These are phyloP conservation scores for Boletus speciosus DNA, from an alignment of 768 basidiomycete genomes.

Conservation along the genomic window DNA sequence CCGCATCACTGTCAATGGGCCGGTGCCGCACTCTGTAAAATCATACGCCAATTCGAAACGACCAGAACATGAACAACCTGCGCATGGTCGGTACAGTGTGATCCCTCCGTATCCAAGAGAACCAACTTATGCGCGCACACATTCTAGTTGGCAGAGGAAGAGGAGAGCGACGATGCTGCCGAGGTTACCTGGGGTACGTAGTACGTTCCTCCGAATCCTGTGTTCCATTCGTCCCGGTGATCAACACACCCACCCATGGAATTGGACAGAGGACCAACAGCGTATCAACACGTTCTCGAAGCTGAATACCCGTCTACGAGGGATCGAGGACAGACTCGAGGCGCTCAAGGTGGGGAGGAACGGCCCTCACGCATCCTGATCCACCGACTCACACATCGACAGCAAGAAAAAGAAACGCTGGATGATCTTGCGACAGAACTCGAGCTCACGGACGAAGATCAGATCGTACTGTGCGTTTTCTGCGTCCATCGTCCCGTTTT, in stretches of 20 bases:
- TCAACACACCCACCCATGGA: too few species aligned
- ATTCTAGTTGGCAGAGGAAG: conserved; percentile 65
- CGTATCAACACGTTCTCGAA: conserved; percentile 91
- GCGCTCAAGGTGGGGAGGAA: conserved; percentile 58
- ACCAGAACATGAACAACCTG: conserved; percentile 39
- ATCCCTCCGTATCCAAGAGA: background rate
- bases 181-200: conserved; percentile 82
- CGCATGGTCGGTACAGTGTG: conserved; percentile 47
- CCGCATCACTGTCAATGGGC: too few species aligned
- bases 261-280: conserved; percentile 70
- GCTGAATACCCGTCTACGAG: conserved; percentile 73
- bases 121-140: background rate
- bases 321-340: conserved; percentile 69
- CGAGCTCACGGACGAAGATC: conserved; percentile 84
- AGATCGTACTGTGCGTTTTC: conserved; percentile 63
- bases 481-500: conserved; percentile 33
- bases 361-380: background rate
- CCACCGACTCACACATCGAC: background rate
- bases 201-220: too few species aligned
- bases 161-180: conserved; percentile 68
- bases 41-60: background rate
- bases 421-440: conserved; percentile 87
- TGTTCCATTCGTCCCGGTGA: too few species aligned
- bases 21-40: too few species aligned
- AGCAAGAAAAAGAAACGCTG: conserved; percentile 95